Percentiles rank a stretch among this genome's conserved stretches.
Evolutionary conservation across 2,329 filamentous ascomycete species (phyloP).

Genomic region (Trichothecium sympodiale): DNA sequence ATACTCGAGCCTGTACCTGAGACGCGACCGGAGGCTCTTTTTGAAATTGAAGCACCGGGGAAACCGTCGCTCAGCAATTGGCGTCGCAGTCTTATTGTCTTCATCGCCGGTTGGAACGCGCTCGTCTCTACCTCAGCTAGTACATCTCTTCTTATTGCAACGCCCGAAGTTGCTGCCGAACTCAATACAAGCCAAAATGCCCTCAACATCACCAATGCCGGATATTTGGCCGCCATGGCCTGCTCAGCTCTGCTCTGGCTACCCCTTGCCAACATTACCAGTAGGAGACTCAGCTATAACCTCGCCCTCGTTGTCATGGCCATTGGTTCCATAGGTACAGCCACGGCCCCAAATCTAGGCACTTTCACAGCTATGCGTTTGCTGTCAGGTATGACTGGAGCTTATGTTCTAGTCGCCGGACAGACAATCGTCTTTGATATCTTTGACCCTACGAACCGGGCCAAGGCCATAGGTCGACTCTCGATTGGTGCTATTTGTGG

Average conservation of each 20-base stretch:
- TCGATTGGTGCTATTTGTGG: slow-evolving; percentile 5
- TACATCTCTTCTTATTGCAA: slow-evolving; percentile 7
- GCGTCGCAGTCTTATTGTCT: slow-evolving; percentile 7
- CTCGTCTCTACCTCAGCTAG: slow-evolving; percentile 5
- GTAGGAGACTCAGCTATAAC: slow-evolving; percentile 6
- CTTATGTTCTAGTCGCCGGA: slow-evolving; percentile 7
- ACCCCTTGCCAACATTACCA: slow-evolving; percentile 5
- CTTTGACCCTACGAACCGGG: slow-evolving; percentile 4
- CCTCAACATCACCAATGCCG: slow-evolving; percentile 7
- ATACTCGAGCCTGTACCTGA: too few relatives aligned
- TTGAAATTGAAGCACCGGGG: slow-evolving; percentile 59
- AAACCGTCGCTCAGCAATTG: neutral
- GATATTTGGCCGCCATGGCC: slow-evolving; percentile 7
- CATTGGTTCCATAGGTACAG: slow-evolving; percentile 6
- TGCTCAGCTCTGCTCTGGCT: slow-evolving; percentile 7
- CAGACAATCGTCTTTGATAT: slow-evolving; percentile 8
- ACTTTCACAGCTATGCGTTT: slow-evolving; percentile 7
- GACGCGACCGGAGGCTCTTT: slow-evolving; percentile 71
- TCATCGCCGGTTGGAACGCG: slow-evolving; percentile 10
- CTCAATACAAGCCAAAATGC: slow-evolving; percentile 6
- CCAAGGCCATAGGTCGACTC: slow-evolving; percentile 5
- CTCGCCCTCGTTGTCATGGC: slow-evolving; percentile 5
- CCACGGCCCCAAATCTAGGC: slow-evolving; percentile 4
- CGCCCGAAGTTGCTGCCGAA: slow-evolving; percentile 6
- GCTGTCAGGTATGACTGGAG: slow-evolving; percentile 6